A percentile compares a stretch with the other conserved stretches of the same genome.
Evolutionary conservation across 805 yeast genomes (phyloP).

Genomic region (Wickerhamomyces subpelliculosus): DNA sequence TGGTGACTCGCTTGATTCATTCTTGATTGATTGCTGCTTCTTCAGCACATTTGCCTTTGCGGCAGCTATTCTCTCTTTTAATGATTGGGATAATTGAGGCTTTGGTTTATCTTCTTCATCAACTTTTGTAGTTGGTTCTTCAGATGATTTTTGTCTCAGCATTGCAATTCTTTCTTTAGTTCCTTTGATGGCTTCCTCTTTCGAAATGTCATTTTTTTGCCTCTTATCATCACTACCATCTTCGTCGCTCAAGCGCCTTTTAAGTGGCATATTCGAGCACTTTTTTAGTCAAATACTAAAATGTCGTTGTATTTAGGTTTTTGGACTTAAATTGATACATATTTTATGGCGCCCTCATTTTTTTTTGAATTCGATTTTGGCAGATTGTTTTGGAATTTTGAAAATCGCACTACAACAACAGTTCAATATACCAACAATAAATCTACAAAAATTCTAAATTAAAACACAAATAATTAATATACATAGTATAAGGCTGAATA

Average conservation of each 20-base stretch:
- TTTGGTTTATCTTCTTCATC: not conserved
- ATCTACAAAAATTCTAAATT: no score
- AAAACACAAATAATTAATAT: not conserved
- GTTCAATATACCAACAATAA: no score
- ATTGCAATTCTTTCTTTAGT: constrained; percentile 8
- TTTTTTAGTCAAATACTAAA: no score
- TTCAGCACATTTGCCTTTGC: not conserved
- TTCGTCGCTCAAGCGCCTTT: not conserved
- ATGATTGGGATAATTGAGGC: not conserved
- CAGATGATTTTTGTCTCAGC: not conserved
- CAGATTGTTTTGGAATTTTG: no score
- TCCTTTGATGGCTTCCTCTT: constrained; percentile 4
- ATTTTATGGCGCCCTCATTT: no score
- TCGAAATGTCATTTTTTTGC: constrained; percentile 1
- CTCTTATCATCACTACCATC: constrained; percentile 2
- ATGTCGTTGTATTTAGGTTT: no score
- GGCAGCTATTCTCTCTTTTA: not conserved
- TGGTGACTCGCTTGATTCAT: not conserved
- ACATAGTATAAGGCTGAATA: not conserved
- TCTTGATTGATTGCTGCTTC: not conserved
- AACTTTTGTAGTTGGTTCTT: not conserved
- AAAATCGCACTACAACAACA: no score
- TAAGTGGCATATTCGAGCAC: no score
- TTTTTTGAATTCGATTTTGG: no score
- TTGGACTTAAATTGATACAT: no score